These are phyloP conservation scores for Yamadazyma jaroonii DNA, from an alignment of 1,139 yeast species.

Conservation along the genomic window DNA sequence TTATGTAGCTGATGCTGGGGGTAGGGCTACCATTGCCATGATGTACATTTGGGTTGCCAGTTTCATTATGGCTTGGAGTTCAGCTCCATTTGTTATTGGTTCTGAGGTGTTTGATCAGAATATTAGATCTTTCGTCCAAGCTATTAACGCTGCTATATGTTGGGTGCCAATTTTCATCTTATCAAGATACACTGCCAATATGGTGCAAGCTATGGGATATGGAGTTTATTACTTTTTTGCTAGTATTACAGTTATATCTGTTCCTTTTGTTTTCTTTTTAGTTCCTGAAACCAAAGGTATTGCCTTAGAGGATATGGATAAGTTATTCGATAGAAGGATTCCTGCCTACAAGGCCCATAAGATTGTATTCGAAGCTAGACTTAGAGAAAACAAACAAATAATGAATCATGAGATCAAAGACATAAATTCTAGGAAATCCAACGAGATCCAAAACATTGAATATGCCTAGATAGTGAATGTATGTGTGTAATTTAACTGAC, in stretches of 20 bases:
- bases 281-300: slow-evolving; percentile 43
- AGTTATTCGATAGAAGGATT: slow-evolving; percentile 27
- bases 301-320: slow-evolving; percentile 46
- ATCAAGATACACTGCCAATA: slow-evolving; percentile 35
- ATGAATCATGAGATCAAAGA: slow-evolving; percentile 10
- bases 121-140: slow-evolving; percentile 42
- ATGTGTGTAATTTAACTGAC: no score
- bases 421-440: no score
- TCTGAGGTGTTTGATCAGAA: slow-evolving; percentile 43
- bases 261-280: slow-evolving; percentile 36
- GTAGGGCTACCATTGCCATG: slow-evolving; percentile 36
- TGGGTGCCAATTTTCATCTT: slow-evolving; percentile 45
- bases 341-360: slow-evolving; percentile 31
- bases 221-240: slow-evolving; percentile 45
- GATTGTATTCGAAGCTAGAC: slow-evolving; percentile 17
- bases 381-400: slow-evolving; percentile 20
- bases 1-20: slow-evolving; percentile 28
- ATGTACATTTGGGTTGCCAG: slow-evolving; percentile 46
- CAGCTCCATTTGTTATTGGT: slow-evolving; percentile 45
- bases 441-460: no score
- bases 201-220: slow-evolving; percentile 38
- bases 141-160: slow-evolving; percentile 42
- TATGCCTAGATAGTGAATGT: no score
- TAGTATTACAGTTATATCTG: slow-evolving; percentile 25
- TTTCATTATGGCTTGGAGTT: slow-evolving; percentile 44